Percentiles rank a stretch among this genome's conserved stretches.
Evolutionary conservation across 495 filamentous ascomycete genomes (phyloP).

Genomic region (Aspergillus mulundensis): DNA sequence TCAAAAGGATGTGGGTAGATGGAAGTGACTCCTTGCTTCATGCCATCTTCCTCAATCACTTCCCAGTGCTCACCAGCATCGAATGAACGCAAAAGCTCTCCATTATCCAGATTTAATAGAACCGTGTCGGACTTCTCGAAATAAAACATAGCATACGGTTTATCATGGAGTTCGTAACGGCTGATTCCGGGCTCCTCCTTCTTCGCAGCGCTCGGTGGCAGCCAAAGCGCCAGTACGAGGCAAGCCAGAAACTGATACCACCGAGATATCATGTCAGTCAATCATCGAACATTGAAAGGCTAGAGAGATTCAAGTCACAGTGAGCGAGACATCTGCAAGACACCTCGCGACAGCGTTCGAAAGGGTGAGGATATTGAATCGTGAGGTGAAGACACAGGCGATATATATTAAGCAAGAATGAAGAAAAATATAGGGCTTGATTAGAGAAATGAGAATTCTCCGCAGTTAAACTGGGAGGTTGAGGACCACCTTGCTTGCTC

Average conservation of each 20-base stretch:
- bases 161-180: conserved; percentile 54
- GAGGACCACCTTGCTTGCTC: too few relatives aligned
- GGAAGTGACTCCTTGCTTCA: conserved; percentile 53
- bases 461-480: too few relatives aligned
- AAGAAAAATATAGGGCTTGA: too few relatives aligned
- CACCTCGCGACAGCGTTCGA: too few relatives aligned
- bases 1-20: conserved; percentile 75
- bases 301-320: not conserved
- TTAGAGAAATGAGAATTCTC: too few relatives aligned
- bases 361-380: too few relatives aligned
- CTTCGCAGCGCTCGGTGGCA: conserved; percentile 42
- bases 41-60: conserved; percentile 48
- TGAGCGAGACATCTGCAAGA: too few relatives aligned
- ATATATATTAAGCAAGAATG: too few relatives aligned
- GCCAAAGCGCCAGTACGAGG: conserved; percentile 31
- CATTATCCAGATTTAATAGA: conserved; percentile 53
- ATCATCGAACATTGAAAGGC: conserved; percentile 30
- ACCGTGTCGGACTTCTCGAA: conserved; percentile 82
- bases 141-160: conserved; percentile 68
- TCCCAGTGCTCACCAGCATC: conserved; percentile 77
- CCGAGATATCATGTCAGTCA: conserved; percentile 37
- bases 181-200: conserved; percentile 46
- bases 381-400: too few relatives aligned
- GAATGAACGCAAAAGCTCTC: conserved; percentile 63
- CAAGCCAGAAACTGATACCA: conserved; percentile 38